Evolutionary conservation across 2,329 filamentous ascomycete species (phyloP).

Genomic region (Pseudogymnoascus sp.): DNA sequence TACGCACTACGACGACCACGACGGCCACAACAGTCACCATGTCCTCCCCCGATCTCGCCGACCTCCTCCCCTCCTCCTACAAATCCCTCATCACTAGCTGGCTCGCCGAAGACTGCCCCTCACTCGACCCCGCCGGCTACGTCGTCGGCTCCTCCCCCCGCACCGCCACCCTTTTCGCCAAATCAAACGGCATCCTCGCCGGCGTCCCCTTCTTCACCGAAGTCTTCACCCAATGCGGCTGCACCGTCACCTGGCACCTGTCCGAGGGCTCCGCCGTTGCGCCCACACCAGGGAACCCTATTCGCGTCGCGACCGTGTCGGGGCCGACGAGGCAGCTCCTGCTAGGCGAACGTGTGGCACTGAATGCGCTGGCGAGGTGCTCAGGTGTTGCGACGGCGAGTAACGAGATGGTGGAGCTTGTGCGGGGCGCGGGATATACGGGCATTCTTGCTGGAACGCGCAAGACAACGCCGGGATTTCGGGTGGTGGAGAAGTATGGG

Average conservation of each 20-base stretch:
- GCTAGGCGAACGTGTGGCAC: slow-evolving; percentile 85
- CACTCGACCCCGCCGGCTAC: slow-evolving; percentile 94
- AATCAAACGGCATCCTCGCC: slow-evolving; percentile 74
- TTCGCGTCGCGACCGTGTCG: slow-evolving; percentile 69
- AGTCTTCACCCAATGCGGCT: slow-evolving; percentile 83
- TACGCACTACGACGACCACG: not conserved
- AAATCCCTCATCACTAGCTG: slow-evolving; percentile 74
- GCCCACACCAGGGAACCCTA: slow-evolving; percentile 46
- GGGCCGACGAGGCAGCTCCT: slow-evolving; percentile 73
- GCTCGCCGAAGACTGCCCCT: slow-evolving; percentile 94
- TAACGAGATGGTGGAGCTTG: slow-evolving; percentile 46
- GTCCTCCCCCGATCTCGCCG: slow-evolving; percentile 43
- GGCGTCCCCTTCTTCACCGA: slow-evolving; percentile 94
- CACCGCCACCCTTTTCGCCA: slow-evolving; percentile 62
- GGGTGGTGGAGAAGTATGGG: slow-evolving; percentile 95
- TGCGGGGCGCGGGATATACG: slow-evolving; percentile 64
- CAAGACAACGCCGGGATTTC: slow-evolving; percentile 94
- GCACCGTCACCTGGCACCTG: slow-evolving; percentile 84
- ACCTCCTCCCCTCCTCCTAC: slow-evolving; percentile 81
- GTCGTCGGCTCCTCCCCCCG: slow-evolving; percentile 71
- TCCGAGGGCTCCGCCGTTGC: slow-evolving; percentile 67
- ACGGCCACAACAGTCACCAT: not conserved
- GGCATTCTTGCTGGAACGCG: slow-evolving; percentile 88
- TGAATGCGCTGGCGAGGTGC: slow-evolving; percentile 86
- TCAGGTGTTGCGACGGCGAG: slow-evolving; percentile 79